Conservation (phyloP, 177 flowering plant species). For the Telopea speciosissima region DNA sequence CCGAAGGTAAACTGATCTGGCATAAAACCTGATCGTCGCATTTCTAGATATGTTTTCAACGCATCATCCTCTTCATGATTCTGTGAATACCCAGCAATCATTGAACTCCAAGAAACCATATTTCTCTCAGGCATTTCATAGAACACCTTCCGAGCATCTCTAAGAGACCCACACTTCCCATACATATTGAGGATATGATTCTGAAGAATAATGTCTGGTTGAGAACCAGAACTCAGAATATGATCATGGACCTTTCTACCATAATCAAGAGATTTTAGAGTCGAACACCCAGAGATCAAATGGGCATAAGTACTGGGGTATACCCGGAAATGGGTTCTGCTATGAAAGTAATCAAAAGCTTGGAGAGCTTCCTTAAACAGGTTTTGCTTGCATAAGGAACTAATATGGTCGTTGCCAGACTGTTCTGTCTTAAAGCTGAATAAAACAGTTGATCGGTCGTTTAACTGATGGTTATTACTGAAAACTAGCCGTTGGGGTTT, state of each 20-base stretch:
- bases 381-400: conserved; percentile 46
- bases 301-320: conserved; percentile 35
- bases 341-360: conserved; percentile 40
- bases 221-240: conserved; percentile 26
- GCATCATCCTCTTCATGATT: conserved; percentile 36
- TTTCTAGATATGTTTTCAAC: conserved; percentile 30
- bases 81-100: no score
- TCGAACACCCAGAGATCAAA: no score
- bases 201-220: conserved; percentile 38
- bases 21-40: conserved; percentile 37
- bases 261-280: no score
- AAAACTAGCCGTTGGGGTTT: conserved; percentile 15
- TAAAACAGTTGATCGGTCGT: background rate
- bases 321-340: conserved; percentile 23
- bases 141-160: no score
- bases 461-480: conserved; percentile 4
- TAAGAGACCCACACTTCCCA: conserved; percentile 55
- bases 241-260: no score
- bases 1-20: conserved; percentile 63
- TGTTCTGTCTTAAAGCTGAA: conserved; percentile 34
- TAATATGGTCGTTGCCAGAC: conserved; percentile 40
- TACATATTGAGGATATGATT: conserved; percentile 63
- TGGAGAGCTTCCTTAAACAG: conserved; percentile 46
- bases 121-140: no score
- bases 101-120: no score